Evolutionary conservation across 257 asterid genomes (phyloP), one percentile per base, ranked within the genome.

Genomic region (Nicotiana obtusifolia): DNA sequence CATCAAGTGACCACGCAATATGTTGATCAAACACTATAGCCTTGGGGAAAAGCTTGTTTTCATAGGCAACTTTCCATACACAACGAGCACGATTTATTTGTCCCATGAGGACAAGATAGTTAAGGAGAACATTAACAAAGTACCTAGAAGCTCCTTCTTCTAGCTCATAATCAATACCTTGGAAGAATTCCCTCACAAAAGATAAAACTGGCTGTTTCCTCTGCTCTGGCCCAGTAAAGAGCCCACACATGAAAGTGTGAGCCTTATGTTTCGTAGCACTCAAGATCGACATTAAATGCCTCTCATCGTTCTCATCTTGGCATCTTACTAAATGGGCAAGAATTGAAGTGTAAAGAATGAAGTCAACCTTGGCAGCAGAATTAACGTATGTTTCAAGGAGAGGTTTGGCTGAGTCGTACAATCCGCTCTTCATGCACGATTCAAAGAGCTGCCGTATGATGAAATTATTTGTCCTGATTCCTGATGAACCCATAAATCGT

Each of bases 11-110:
- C 99, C 99, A 94, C 14, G 99, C 98, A 79, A 93, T 91, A 86
- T 94, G 98, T 81, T 96, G 98, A 89, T 96, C 99, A 82, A 96
- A 96, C 77, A 96, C 99, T 64, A 96, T 94, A 4, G 99, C 99
- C 88, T 96, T 96, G 4, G 99, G 97, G 79, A 96, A 96, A 49
- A 96, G 94, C 88, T 93, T 96, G 86, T 93, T 93, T 86, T 96
- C 99, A 41, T 96, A 96, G 7, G 99, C 91, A 53, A 96, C 99
- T 89, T 96, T 94, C 99, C 98, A 96, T 53, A 94, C 94, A 85
- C 99, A 96, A n/a, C 99, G 92, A 64, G 99, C 98, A 49, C 99
- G 97, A 56, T 96, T 96, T 64, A 96, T 91, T 83, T 96, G 99
- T 68, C 99, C 99, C 98, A 94, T 94, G 69, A 96, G 93, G 67